Percentiles rank a stretch among this genome's conserved stretches.
Evolutionary conservation across 2,329 filamentous ascomycete genomes (phyloP).

Genomic region (Colletotrichum orchidophilum): DNA sequence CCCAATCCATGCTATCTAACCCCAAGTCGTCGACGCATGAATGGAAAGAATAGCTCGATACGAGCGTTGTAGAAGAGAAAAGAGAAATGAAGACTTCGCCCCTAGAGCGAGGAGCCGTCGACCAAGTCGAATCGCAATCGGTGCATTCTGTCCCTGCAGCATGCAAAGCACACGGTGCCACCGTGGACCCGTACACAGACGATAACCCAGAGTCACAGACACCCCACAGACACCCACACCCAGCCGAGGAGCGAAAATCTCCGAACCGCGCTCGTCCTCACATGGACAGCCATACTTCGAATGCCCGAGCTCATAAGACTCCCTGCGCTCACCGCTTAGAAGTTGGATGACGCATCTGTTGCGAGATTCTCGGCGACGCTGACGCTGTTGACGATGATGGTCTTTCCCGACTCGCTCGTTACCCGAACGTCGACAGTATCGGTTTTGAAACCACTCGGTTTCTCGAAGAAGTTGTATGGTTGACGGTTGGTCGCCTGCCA

Average conservation of each 20-base stretch:
- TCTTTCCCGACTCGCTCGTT: conserved; percentile 61
- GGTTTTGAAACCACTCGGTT: conserved; percentile 64
- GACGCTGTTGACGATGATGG: conserved; percentile 61
- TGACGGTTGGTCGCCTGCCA: conserved; percentile 66
- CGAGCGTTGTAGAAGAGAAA: conserved; percentile 14
- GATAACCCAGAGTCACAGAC: background rate
- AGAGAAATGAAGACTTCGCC: background rate
- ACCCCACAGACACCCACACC: background rate
- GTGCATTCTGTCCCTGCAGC: background rate
- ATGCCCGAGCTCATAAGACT: background rate
- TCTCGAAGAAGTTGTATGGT: conserved; percentile 71
- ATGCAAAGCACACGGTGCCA: background rate
- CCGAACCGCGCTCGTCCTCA: background rate
- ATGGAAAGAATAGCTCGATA: background rate
- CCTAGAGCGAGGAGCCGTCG: background rate
- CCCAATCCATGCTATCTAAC: background rate
- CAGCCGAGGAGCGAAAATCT: background rate
- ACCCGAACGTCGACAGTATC: conserved; percentile 64
- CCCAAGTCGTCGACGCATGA: background rate
- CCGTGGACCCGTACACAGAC: background rate
- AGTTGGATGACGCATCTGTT: conserved; percentile 45
- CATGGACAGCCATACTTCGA: background rate
- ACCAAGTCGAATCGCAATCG: background rate
- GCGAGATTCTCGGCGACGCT: conserved; percentile 46
- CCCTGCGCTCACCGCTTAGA: conserved; percentile 31